Percentiles rank a stretch among this genome's conserved stretches.
Evolutionary conservation across 805 yeast species (phyloP).

Genomic region (Lipomyces spencermartinsiae): DNA sequence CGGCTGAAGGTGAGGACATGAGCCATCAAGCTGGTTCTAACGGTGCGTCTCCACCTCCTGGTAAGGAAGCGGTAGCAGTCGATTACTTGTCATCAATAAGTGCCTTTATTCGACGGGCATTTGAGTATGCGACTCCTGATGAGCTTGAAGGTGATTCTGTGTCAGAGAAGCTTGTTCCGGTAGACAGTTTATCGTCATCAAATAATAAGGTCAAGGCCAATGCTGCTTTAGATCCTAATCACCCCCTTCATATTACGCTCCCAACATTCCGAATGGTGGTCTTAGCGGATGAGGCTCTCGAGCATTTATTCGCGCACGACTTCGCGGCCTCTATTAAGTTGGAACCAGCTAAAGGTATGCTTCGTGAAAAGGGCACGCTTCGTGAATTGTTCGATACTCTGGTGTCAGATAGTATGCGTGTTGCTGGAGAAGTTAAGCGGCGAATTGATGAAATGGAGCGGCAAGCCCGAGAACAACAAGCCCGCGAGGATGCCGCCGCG

Average conservation of each 20-base stretch:
- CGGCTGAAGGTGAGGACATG: neutral
- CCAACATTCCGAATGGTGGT: conserved; percentile 95
- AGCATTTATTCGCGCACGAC: conserved; percentile 70
- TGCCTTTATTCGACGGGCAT: conserved; percentile 81
- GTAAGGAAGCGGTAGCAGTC: neutral
- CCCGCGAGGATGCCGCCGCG: conserved; percentile 41
- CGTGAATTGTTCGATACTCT: conserved; percentile 90
- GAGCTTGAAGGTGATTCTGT: conserved; percentile 40
- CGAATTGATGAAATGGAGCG: conserved; percentile 69
- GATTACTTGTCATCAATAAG: conserved; percentile 87
- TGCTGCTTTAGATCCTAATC: conserved; percentile 80
- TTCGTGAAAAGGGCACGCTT: conserved; percentile 48
- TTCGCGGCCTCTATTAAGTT: conserved; percentile 40
- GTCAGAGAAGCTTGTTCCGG: conserved; percentile 29
- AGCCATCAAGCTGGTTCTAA: conserved; percentile 3
- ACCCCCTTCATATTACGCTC: conserved; percentile 74
- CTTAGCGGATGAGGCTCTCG: conserved; percentile 92
- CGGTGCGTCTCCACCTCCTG: conserved; percentile 18
- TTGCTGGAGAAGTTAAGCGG: conserved; percentile 85
- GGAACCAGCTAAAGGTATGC: conserved; percentile 31
- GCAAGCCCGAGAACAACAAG: conserved; percentile 42
- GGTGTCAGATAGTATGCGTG: conserved; percentile 89
- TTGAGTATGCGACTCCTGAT: conserved; percentile 72
- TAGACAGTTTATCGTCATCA: conserved; percentile 37
- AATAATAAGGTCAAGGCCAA: conserved; percentile 60